Evolutionary conservation across 257 asterid genomes (phyloP).

Genomic region (Nyctanthes arbortristis): DNA sequence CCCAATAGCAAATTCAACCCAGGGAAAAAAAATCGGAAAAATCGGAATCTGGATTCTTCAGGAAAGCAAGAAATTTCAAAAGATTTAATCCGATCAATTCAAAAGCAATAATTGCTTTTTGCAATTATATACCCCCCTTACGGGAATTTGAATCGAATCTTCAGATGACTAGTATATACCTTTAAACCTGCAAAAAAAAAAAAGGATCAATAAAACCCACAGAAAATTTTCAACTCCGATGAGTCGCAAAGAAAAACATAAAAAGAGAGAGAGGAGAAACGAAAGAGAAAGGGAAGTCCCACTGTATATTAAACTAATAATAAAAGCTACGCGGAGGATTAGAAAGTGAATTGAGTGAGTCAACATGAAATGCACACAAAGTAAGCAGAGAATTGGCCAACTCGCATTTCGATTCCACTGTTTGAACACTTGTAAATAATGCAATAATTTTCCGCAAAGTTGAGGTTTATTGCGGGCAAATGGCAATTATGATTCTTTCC

Average conservation of each 20-base stretch:
- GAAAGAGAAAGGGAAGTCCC: conserved; percentile 1
- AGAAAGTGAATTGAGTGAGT: too few relatives aligned
- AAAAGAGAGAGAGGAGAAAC: too few relatives aligned
- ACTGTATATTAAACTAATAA: too few relatives aligned
- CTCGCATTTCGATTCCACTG: too few relatives aligned
- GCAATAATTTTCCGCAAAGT: too few relatives aligned
- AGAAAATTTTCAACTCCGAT: not conserved
- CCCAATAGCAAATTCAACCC: conserved; percentile 4
- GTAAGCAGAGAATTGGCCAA: too few relatives aligned
- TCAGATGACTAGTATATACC: conserved; percentile 1
- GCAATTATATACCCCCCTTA: not conserved
- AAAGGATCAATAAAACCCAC: conserved; percentile 23
- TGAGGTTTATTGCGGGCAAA: too few relatives aligned
- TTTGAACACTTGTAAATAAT: too few relatives aligned
- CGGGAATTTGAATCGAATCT: conserved; percentile 25
- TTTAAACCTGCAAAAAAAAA: conserved; percentile 23
- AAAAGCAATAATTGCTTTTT: not conserved
- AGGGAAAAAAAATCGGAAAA: conserved; percentile 8
- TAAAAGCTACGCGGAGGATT: too few relatives aligned
- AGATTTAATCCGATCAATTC: not conserved
- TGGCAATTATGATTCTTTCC: too few relatives aligned
- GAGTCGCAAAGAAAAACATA: not conserved
- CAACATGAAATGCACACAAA: too few relatives aligned
- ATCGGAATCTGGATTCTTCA: conserved; percentile 4
- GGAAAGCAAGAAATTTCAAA: not conserved